A percentile compares a stretch with the other conserved stretches of the same genome.
These are phyloP conservation scores for Nepenthes mirabilis DNA, from an alignment of 148 eudicot species.

Conservation along the genomic window DNA sequence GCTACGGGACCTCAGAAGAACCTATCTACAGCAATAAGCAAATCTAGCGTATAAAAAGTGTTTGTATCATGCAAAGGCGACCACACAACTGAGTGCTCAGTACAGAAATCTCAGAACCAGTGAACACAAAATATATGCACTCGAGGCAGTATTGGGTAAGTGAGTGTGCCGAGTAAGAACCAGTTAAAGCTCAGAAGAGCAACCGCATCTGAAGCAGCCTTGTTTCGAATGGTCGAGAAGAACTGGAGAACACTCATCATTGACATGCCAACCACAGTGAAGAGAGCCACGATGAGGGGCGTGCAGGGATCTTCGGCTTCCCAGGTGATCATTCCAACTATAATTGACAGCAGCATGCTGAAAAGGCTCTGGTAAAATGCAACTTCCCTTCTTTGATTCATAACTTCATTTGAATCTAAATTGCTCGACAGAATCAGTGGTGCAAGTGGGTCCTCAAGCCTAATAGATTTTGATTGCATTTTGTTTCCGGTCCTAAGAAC, in stretches of 20 bases:
- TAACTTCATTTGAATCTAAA: constrained; percentile 10
- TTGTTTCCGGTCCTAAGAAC: background rate
- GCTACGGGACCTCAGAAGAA: too few species aligned
- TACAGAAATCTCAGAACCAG: constrained; percentile 9
- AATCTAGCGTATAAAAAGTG: too few species aligned
- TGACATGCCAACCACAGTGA: constrained; percentile 61
- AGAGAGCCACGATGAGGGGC: constrained; percentile 74
- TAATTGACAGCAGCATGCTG: constrained; percentile 49
- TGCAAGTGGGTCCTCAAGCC: constrained; percentile 10
- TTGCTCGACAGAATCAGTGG: constrained; percentile 15
- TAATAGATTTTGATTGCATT: constrained; percentile 6
- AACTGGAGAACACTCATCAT: constrained; percentile 46
- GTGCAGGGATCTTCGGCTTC: constrained; percentile 63
- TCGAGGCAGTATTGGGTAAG: constrained; percentile 55
- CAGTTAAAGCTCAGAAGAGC: constrained; percentile 78
- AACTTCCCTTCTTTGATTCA: constrained; percentile 23
- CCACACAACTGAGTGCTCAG: too few species aligned
- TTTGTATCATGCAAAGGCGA: too few species aligned
- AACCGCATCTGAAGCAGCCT: constrained; percentile 52
- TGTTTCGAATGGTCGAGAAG: constrained; percentile 37
- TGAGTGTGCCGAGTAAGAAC: constrained; percentile 67
- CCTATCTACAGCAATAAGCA: too few species aligned
- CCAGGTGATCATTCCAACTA: constrained; percentile 59
- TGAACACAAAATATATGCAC: constrained; percentile 27
- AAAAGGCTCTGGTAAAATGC: constrained; percentile 53